A percentile compares a stretch with the other conserved stretches of the same genome.
phyloP scores from a whole-genome alignment of 2,329 filamentous ascomycete species.

The Ambrosiella cleistominuta region DNA sequence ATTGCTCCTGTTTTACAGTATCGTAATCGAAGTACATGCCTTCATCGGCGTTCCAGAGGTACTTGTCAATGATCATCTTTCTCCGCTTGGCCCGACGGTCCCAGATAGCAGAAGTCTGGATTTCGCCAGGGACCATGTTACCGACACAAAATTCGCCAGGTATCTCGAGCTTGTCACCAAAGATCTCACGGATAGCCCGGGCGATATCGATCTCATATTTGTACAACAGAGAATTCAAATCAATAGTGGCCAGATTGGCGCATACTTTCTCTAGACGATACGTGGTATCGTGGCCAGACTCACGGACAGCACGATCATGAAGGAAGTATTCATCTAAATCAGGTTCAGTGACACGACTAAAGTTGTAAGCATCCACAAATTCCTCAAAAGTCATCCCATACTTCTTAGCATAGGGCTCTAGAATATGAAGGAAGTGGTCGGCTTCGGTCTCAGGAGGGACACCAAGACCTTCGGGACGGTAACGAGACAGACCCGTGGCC shows the following conservation, averaged over 20 bases:
- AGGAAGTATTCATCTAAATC: constrained; percentile 90
- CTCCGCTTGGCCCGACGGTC: constrained; percentile 73
- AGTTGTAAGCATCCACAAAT: constrained; percentile 80
- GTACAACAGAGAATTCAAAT: constrained; percentile 86
- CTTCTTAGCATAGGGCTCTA: constrained; percentile 70
- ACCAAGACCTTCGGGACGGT: constrained; percentile 65
- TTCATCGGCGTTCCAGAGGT: constrained; percentile 78
- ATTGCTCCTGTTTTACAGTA: constrained; percentile 63
- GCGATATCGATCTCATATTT: constrained; percentile 95
- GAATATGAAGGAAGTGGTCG: constrained; percentile 67
- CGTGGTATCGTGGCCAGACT: constrained; percentile 91
- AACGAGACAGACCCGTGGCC: constrained; percentile 63
- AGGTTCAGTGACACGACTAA: constrained; percentile 57
- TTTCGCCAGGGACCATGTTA: constrained; percentile 42
- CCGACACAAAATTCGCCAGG: constrained; percentile 65
- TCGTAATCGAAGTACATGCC: constrained; percentile 99
- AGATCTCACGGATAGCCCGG: constrained; percentile 65
- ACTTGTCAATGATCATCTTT: constrained; percentile 75
- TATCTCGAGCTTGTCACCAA: constrained; percentile 66
- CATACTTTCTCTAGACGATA: constrained; percentile 82
- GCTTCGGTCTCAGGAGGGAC: constrained; percentile 87
- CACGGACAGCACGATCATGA: constrained; percentile 86
- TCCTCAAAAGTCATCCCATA: constrained; percentile 64
- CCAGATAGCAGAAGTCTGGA: constrained; percentile 76
- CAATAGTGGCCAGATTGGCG: constrained; percentile 79